Percentiles rank a stretch among this genome's conserved stretches.
Evolutionary conservation across 2,329 filamentous ascomycete genomes (phyloP).

Genomic region (Venturia oleaginea): DNA sequence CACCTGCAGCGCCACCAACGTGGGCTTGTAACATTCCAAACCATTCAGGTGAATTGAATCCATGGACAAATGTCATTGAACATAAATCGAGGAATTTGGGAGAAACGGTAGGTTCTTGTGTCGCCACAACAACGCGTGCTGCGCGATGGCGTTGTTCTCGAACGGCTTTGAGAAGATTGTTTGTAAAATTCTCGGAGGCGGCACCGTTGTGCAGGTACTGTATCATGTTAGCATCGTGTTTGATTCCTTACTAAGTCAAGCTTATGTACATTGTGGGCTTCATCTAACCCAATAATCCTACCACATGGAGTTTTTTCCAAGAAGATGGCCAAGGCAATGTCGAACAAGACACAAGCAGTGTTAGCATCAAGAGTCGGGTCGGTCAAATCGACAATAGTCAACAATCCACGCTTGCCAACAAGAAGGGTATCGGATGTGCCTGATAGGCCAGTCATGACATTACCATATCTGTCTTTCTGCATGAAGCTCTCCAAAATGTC

Average conservation of each 20-base stretch:
- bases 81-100: conserved; percentile 61
- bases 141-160: conserved; percentile 60
- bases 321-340: conserved; percentile 60
- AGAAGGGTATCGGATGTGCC: too few species aligned
- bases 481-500: conserved; percentile 58
- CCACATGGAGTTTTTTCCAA: conserved; percentile 45
- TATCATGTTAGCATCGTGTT: neutral
- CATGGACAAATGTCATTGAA: conserved; percentile 61
- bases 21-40: conserved; percentile 36
- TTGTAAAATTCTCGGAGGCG: conserved; percentile 6
- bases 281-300: conserved; percentile 60
- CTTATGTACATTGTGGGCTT: conserved; percentile 61
- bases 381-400: conserved; percentile 64
- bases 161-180: conserved; percentile 3
- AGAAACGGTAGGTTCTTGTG: conserved; percentile 67
- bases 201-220: neutral
- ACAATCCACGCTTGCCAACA: conserved; percentile 41
- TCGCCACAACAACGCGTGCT: conserved; percentile 60
- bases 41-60: conserved; percentile 61
- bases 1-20: conserved; percentile 37
- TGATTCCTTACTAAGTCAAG: too few species aligned
- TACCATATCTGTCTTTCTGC: conserved; percentile 13
- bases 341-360: conserved; percentile 62
- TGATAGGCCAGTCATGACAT: conserved; percentile 17
- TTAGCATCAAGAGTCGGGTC: conserved; percentile 61